Base-by-base conservation (phyloP, 2,329 filamentous ascomycete species). In the Stachybotrys elegans region DNA sequence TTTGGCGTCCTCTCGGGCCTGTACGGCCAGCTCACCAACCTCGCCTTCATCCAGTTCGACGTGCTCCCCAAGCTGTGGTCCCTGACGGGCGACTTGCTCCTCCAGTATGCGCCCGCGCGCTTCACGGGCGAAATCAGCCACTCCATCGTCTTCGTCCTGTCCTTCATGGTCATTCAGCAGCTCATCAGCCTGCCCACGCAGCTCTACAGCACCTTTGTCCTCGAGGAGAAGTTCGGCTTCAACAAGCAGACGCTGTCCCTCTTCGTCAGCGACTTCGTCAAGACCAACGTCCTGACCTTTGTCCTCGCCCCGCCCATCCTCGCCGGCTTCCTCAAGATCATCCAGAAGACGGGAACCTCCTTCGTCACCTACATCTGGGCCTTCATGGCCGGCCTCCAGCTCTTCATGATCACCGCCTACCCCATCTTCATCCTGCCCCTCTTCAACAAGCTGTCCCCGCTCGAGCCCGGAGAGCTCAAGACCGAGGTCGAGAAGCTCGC, bases 321-420 rank as follows among this genome's bases (percentile, higher is more conserved):
- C 50, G 87, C 88, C 53, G 93, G 84, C 34, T 94, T 98, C 74
- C 79, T 97, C 59, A 81, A 87, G 65, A 98, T 98, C 61, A 86
- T 98, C 58, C 85, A 95, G 69, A 88, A 86, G 71, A 96, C 94
- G 12, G 93, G 93, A 52, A 88, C 86, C 61, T 81, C 84, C 61
- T 98, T 98, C 77, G 96, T 97, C 76, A 95, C 94, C 72, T 98
- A 96, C 65, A 81, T 98, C 45, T 98, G 92, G 91, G 70, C 93
- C 47, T 97, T 98, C 60, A 85, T 87, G 55, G 83, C 95, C 48
- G 84, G 80, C 46, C 81, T 98, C 32, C 93, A 97, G 70, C 77
- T 97, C 50, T 92, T 93, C 65, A 91, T 88, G 70, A 95, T 96
- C 59, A 95, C 93, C 37, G 86, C 96, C 62, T 98, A 96, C 70